Evolutionary conservation across 371 early-diverging fungal species (phyloP), one percentile per base, ranked within the genome.

Genomic region (Ordospora pajunii): DNA sequence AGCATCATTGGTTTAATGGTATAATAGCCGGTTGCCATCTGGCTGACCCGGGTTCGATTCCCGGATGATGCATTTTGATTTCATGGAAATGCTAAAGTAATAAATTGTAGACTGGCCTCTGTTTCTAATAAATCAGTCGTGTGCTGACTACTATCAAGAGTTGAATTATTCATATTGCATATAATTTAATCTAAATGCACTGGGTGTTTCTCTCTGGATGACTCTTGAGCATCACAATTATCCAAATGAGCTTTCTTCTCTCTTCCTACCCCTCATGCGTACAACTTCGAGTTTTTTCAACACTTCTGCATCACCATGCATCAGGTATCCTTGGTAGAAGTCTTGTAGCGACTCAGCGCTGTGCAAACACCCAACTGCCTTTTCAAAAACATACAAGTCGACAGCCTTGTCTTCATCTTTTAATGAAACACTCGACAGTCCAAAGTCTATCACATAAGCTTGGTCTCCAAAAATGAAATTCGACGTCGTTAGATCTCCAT

Each of bases 341-440:
- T 3, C 10, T 40, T 78, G 67, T 71, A 90, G 87, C 25, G 22
- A 37, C 49, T 75, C 45, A 27, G 89, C 86, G 25, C 84, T 92
- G 83, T 95, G 93, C 7, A 93, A 91, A 82, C 94, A 92, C 5
- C 86, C 75, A 76, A 96, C 88, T 0, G 96, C 92, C 42, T 92
- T 88, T 83, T 98, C 96, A 40, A 98, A 89, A 4, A 96, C 94
- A 85, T 96, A 96, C 37, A 98, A 86, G 87, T 98, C 99, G 0
- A 96, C 97, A 17, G 94, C 97, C 84, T 95, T 95, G 84, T 98
- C 99, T 82, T 98, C 99, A n/a, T 85, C 82, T 78, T 93, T 86
- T 2, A 80, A 78, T 10, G 93, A 91, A 23, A 89, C 86, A 78
- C 88, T 91, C 75, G 93, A 90, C 62, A 98, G 83, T 0, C 99